phyloP scores from a whole-genome alignment of 371 early-diverging fungal species.

The Furculomyces boomerangus region DNA sequence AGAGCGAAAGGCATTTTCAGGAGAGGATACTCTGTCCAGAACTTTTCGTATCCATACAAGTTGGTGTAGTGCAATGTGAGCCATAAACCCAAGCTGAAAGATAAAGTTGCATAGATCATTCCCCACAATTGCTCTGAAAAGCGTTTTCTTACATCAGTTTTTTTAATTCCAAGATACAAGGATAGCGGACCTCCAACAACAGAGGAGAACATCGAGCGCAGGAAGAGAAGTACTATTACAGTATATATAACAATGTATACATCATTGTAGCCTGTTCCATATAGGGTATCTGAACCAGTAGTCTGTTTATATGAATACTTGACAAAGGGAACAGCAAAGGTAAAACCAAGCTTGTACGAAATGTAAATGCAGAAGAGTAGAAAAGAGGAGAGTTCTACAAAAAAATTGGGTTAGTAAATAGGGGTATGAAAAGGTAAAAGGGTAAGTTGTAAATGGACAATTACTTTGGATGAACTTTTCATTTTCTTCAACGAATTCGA shows the following conservation, averaged over 20 bases:
- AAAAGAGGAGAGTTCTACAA: no score
- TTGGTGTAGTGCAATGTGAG: slow-evolving; percentile 27
- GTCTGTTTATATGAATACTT: not conserved
- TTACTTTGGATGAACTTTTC: no score
- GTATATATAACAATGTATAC: not conserved
- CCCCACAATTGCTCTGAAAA: slow-evolving; percentile 56
- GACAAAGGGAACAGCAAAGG: not conserved
- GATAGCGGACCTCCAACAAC: not conserved
- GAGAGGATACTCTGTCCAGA: slow-evolving; percentile 49
- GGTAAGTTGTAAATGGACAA: no score
- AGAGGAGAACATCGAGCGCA: not conserved
- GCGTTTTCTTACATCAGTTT: slow-evolving; percentile 10
- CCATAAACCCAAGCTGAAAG: slow-evolving; percentile 13
- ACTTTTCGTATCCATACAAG: slow-evolving; percentile 40
- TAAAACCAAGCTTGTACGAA: not conserved
- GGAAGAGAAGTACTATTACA: not conserved
- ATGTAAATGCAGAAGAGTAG: no score
- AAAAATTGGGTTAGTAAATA: no score
- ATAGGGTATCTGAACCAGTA: not conserved
- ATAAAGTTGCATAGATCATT: slow-evolving; percentile 29
- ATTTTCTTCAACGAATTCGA: no score
- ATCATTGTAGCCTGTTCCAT: not conserved
- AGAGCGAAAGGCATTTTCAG: slow-evolving; percentile 18
- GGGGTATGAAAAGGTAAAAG: no score
- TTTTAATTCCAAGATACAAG: not conserved